Base-by-base conservation (phyloP, 108 stramenopile species). In the Discostella pseudostelligera region DNA sequence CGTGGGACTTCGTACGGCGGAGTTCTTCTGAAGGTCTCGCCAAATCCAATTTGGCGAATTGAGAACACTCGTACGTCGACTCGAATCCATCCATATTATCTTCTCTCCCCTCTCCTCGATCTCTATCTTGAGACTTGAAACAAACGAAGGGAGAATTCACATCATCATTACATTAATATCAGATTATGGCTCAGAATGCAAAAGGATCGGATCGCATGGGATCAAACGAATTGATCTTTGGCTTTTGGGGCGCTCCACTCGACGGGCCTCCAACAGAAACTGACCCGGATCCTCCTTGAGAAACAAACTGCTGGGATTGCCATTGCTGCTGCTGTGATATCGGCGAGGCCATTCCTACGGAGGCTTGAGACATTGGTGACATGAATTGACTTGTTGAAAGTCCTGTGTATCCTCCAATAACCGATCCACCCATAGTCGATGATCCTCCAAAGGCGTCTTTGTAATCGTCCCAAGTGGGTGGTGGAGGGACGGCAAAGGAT, bases 391-490 rank as follows among this genome's bases (percentile, higher is more conserved):
- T 26, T n/a, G n/a, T 9, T n/a, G 42, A 9, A 24, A 50, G 32
- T 2, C 21, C 68, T 0, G 43, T 47, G 24, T 55, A 46, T 51
- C 69, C 69, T 50, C 59, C 48, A n/a, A n/a, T n/a, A n/a, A n/a
- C n/a, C n/a, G n/a, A 21, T 21, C 36, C 28, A 45, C 39, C 43
- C 20, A 39, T 35, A 8, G 55, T 53, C 21, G 59, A 32, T n/a
- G 64, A 56, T 22, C 74, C 61, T 6, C 74, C 74, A 67, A 75
- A 75, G 14, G 74, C 74, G 56, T 75, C 29, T 0, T 68, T 75
- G 66, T 61, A 75, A 62, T 75, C 74, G 45, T 67, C 74, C 74
- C 49, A 67, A 13, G 74, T 75, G 17, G 74, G 74, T n/a, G 74
- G 66, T 28, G 74, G 74, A 20, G 74, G 53, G 3, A 62, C 48